Evolutionary conservation across 2,329 filamentous ascomycete species (phyloP).

Genomic region (Lachnellula willkommii): DNA sequence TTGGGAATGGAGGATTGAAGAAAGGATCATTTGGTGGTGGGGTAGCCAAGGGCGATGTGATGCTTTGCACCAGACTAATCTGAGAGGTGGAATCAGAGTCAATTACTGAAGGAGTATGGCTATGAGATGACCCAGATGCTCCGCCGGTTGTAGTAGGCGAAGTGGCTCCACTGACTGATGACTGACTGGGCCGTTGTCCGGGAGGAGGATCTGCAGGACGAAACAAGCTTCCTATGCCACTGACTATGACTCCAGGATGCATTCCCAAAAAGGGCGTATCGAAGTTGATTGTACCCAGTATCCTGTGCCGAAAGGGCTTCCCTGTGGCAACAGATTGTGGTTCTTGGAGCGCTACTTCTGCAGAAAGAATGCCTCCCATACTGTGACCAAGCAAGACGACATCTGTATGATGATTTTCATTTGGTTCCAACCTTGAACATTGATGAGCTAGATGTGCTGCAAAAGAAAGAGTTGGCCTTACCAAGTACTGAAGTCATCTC

Average conservation of each 20-base stretch:
- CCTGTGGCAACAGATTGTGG: conserved; percentile 17
- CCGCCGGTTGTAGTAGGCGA: conserved; percentile 16
- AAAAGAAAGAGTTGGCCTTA: conserved; percentile 30
- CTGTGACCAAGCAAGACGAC: conserved; percentile 81
- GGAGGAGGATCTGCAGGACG: conserved; percentile 37
- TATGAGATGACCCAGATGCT: conserved; percentile 16
- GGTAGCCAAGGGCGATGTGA: conserved; percentile 21
- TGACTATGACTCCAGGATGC: conserved; percentile 80
- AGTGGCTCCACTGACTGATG: conserved; percentile 12
- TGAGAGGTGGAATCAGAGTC: conserved; percentile 20
- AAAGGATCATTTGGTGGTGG: conserved; percentile 47
- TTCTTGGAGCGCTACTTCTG: conserved; percentile 66
- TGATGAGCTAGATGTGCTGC: conserved; percentile 13
- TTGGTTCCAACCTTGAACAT: conserved; percentile 59
- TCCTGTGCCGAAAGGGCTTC: conserved; percentile 60
- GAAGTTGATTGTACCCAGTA: conserved; percentile 75
- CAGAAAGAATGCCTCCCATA: conserved; percentile 79
- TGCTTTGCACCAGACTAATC: conserved; percentile 21
- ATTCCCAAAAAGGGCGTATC: conserved; percentile 85
- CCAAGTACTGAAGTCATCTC: conserved; percentile 80
- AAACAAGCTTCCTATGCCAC: conserved; percentile 76
- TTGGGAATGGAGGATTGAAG: conserved; percentile 70
- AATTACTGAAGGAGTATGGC: conserved; percentile 18
- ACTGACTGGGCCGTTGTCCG: conserved; percentile 9
- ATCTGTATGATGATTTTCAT: conserved; percentile 69